These are phyloP conservation scores for Xylariomycetidae sp. DNA, from an alignment of 2,329 filamentous ascomycete species.

Conservation along the genomic window DNA sequence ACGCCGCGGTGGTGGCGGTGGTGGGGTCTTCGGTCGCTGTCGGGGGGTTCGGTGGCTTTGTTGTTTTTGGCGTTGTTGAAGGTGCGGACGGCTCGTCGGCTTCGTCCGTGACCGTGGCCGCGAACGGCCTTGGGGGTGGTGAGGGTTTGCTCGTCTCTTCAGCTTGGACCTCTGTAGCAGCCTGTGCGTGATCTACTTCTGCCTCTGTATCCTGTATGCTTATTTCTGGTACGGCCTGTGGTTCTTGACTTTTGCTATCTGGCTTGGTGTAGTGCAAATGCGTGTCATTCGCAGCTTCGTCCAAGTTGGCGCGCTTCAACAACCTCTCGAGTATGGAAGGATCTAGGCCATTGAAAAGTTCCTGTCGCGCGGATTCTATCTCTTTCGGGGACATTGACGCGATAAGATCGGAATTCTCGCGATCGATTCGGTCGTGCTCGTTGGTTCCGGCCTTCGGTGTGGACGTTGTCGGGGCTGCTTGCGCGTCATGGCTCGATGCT, in stretches of 20 bases:
- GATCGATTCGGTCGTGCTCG: constrained; percentile 69
- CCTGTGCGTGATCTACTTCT: too few species aligned
- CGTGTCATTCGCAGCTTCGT: constrained; percentile 41
- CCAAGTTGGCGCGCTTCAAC: constrained; percentile 68
- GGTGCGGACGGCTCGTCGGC: constrained; percentile 7
- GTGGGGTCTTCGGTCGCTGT: constrained; percentile 13
- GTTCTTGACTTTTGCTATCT: constrained; percentile 1
- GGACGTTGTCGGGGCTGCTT: constrained; percentile 9
- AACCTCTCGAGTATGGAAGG: constrained; percentile 71
- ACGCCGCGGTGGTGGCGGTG: not conserved
- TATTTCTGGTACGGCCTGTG: constrained; percentile 14
- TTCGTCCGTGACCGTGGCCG: constrained; percentile 13
- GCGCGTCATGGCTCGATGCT: constrained; percentile 11
- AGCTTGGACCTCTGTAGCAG: not conserved
- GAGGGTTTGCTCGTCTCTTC: not conserved
- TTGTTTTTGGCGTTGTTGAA: too few species aligned
- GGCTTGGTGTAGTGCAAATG: constrained; percentile 10
- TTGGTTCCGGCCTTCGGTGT: constrained; percentile 35
- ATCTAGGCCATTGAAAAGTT: constrained; percentile 73
- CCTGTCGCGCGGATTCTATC: constrained; percentile 72
- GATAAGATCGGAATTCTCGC: constrained; percentile 71
- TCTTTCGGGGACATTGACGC: constrained; percentile 74
- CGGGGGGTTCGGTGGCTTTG: constrained; percentile 3
- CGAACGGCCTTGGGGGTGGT: constrained; percentile 5
- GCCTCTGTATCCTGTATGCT: constrained; percentile 17